These are phyloP conservation scores for Cajanus cajan DNA, from an alignment of 306 rosid genomes.

Conservation along the genomic window DNA sequence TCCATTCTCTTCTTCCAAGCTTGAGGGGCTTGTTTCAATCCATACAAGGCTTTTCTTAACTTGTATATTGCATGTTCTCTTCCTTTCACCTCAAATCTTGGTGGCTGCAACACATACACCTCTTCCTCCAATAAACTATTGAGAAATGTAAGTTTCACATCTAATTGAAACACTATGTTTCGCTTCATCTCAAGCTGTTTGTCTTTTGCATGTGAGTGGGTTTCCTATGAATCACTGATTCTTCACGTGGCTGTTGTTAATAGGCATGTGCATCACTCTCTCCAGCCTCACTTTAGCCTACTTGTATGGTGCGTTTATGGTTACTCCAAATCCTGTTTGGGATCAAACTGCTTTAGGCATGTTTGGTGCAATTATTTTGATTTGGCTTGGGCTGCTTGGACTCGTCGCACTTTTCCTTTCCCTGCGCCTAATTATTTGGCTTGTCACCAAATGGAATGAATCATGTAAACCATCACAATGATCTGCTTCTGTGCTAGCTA, in stretches of 20 bases:
- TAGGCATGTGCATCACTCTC: not conserved
- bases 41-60: no score
- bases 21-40: no score
- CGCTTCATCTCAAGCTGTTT: not conserved
- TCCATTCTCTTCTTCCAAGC: no score
- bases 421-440: not conserved
- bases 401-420: not conserved
- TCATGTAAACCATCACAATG: not conserved
- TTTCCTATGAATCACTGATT: not conserved
- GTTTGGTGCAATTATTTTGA: not conserved
- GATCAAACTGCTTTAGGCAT: not conserved
- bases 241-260: not conserved
- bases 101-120: no score
- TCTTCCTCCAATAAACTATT: no score
- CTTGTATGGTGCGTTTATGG: not conserved
- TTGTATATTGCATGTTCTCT: no score
- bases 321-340: not conserved
- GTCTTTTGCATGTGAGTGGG: constrained; percentile 18
- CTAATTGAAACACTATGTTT: constrained; percentile 16
- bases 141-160: no score
- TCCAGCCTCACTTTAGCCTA: not conserved
- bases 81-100: no score
- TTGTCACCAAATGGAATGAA: not conserved
- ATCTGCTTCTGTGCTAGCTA: no score
- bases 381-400: not conserved